Evolutionary conservation across 2,329 filamentous ascomycete genomes (phyloP).

Genomic region (Aspergillus udagawae): DNA sequence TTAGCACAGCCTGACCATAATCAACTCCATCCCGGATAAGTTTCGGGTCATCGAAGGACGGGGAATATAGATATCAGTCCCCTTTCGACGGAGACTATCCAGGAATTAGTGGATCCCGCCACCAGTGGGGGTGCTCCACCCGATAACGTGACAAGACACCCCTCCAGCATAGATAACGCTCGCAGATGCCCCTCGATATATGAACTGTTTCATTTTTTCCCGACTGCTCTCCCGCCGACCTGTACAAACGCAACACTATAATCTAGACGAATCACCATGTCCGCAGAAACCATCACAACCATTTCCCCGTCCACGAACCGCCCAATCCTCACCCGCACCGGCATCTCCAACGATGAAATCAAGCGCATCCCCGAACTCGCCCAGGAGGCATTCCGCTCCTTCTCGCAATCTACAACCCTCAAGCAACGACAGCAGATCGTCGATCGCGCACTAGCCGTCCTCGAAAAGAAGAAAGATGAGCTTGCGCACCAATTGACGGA

Average conservation of each 20-base stretch:
- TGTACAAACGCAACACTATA: neutral
- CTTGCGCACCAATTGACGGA: constrained; percentile 81
- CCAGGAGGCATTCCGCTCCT: constrained; percentile 70
- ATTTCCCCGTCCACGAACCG: constrained; percentile 90
- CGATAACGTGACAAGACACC: constrained; percentile 8
- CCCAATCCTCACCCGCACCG: constrained; percentile 73
- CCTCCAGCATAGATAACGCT: constrained; percentile 1
- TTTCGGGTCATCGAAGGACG: too few relatives aligned
- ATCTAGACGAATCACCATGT: constrained; percentile 33
- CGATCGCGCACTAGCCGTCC: constrained; percentile 68
- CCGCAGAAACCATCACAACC: constrained; percentile 61
- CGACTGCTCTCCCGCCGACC: constrained; percentile 3
- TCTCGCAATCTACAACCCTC: constrained; percentile 72
- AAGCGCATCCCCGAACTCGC: constrained; percentile 67
- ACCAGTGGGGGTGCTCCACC: constrained; percentile 5
- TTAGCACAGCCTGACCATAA: too few relatives aligned
- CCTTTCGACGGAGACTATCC: too few relatives aligned
- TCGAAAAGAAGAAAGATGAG: constrained; percentile 70
- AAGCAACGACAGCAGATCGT: constrained; percentile 75
- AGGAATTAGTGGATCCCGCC: constrained; percentile 1
- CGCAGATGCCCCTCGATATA: neutral
- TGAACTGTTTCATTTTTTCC: constrained; percentile 3
- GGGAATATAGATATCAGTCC: too few relatives aligned
- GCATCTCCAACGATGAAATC: constrained; percentile 67
- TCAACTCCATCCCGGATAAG: too few relatives aligned